Conservation (phyloP, 805 yeast genomes). For the Sugiyamaella floridensis region DNA sequence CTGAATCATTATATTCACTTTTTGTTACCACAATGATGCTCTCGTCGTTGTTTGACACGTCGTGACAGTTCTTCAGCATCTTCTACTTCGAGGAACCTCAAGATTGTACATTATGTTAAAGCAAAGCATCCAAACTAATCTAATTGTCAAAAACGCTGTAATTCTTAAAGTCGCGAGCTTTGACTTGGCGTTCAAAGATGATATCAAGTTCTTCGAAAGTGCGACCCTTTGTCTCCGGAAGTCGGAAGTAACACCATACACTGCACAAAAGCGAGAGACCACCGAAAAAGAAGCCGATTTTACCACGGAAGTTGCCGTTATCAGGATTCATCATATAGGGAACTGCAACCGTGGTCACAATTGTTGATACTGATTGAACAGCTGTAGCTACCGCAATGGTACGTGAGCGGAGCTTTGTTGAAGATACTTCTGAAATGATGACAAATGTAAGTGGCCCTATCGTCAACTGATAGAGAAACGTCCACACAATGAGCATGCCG, state of each 20-base stretch:
- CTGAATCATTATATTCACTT: too few relatives aligned
- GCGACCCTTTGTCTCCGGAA: constrained; percentile 55
- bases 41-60: too few relatives aligned
- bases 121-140: background rate
- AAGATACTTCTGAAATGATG: constrained; percentile 38
- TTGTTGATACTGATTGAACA: constrained; percentile 20
- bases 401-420: constrained; percentile 32
- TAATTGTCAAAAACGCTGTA: constrained; percentile 14
- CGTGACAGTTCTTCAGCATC: too few relatives aligned
- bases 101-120: too few relatives aligned
- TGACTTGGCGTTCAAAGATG: constrained; percentile 34
- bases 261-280: constrained; percentile 31
- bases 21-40: too few relatives aligned
- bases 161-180: constrained; percentile 11
- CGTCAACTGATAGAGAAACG: constrained; percentile 41
- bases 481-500: constrained; percentile 39
- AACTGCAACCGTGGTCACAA: constrained; percentile 19
- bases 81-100: too few relatives aligned
- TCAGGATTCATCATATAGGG: constrained; percentile 48
- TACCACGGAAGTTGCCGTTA: constrained; percentile 43
- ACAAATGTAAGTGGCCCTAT: constrained; percentile 40
- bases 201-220: constrained; percentile 56
- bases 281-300: constrained; percentile 44
- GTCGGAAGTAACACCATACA: constrained; percentile 42
- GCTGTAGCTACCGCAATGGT: constrained; percentile 37